Percentiles rank a stretch among this genome's conserved stretches.
phyloP scores from a whole-genome alignment of 768 basidiomycete species.

The Mrakia gelida region DNA sequence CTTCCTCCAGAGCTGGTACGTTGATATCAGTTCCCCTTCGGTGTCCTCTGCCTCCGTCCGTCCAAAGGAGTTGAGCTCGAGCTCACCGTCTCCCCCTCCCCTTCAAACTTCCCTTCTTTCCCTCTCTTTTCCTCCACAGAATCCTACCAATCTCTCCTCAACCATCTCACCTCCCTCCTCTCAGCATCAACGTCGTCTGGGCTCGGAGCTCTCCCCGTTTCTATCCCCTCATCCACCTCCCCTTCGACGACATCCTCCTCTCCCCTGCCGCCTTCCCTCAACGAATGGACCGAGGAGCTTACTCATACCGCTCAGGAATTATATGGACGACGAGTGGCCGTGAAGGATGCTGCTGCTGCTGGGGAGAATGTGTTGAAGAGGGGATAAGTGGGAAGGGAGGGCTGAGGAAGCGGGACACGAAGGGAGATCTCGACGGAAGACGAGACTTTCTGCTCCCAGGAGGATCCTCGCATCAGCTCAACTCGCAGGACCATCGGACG shows the following conservation, averaged over 20 bases:
- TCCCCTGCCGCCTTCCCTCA: neutral
- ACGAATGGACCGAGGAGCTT: slow-evolving; percentile 3
- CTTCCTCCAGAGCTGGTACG: neutral
- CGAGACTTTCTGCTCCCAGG: no score
- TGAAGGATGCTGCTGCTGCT: slow-evolving; percentile 9
- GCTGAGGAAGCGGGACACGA: no score
- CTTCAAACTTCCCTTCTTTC: neutral
- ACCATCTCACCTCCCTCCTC: neutral
- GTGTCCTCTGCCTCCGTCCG: neutral
- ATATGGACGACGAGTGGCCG: neutral
- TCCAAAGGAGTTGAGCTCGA: neutral
- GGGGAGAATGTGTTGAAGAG: slow-evolving; percentile 3
- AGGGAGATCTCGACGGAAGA: no score
- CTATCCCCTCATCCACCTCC: neutral
- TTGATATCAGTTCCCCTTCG: neutral
- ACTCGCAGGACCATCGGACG: no score
- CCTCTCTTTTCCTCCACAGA: neutral
- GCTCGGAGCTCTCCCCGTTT: neutral
- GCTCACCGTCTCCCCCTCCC: neutral
- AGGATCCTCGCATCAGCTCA: no score
- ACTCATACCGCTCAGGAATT: neutral
- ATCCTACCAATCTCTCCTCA: slow-evolving; percentile 1
- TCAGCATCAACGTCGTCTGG: neutral
- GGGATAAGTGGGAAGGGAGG: neutral
- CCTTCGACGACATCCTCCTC: neutral